These are phyloP conservation scores for Dissophora globulifera DNA, from an alignment of 192 early-diverging fungal species.

Conservation along the genomic window DNA sequence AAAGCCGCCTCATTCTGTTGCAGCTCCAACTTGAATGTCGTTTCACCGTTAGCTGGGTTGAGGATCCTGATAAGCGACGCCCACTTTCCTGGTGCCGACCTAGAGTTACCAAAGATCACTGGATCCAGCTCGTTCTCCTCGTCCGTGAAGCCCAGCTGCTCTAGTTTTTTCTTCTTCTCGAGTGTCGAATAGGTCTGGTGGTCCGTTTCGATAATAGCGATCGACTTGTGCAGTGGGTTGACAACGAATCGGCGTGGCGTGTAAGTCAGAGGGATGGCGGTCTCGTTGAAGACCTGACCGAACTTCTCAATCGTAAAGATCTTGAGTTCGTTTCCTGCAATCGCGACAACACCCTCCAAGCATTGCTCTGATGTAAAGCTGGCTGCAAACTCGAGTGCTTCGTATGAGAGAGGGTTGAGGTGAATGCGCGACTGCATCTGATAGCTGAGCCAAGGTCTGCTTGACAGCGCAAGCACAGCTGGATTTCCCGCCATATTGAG, in stretches of 20 bases:
- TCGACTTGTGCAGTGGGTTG: constrained; percentile 78
- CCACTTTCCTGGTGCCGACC: constrained; percentile 80
- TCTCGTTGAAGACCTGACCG: constrained; percentile 85
- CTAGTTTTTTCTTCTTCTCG: constrained; percentile 68
- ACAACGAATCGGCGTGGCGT: constrained; percentile 89
- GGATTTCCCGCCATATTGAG: constrained; percentile 72
- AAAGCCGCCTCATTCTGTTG: constrained; percentile 89
- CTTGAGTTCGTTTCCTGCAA: constrained; percentile 84
- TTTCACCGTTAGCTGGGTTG: constrained; percentile 80
- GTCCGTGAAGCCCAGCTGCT: constrained; percentile 50
- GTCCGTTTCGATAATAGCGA: constrained; percentile 92
- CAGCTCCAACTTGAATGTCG: constrained; percentile 76
- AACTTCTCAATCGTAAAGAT: constrained; percentile 90
- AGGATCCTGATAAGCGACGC: constrained; percentile 87
- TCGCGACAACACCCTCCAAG: constrained; percentile 88
- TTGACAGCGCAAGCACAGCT: constrained; percentile 85
- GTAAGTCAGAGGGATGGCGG: constrained; percentile 81
- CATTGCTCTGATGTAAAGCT: constrained; percentile 88
- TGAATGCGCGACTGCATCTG: constrained; percentile 76
- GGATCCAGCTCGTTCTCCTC: constrained; percentile 64
- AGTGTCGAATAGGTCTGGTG: constrained; percentile 75
- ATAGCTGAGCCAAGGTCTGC: constrained; percentile 91
- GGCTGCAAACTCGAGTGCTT: constrained; percentile 84
- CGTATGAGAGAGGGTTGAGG: constrained; percentile 88
- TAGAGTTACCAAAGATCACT: constrained; percentile 79